Conservation (phyloP, 768 basidiomycete species). For the Steccherinum ochraceum region DNA sequence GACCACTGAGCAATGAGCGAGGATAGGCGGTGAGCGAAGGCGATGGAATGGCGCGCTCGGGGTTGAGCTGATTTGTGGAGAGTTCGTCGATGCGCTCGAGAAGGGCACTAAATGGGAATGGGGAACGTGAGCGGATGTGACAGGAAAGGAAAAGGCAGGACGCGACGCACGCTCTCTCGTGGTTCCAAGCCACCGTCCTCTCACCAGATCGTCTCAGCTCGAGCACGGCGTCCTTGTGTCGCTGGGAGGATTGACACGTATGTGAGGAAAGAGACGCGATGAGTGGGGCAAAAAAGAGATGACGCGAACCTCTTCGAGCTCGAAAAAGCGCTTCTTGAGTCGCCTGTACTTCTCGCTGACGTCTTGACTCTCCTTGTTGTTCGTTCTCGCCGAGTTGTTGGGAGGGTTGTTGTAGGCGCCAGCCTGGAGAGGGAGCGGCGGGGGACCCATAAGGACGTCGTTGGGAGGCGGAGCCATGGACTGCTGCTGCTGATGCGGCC, state of each 20-base stretch:
- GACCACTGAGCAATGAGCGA: slow-evolving; percentile 37
- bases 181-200: slow-evolving; percentile 53
- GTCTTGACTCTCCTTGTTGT: slow-evolving; percentile 35
- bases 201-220: slow-evolving; percentile 58
- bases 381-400: background rate
- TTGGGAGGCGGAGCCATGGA: slow-evolving; percentile 31
- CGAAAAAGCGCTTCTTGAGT: slow-evolving; percentile 59
- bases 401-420: slow-evolving; percentile 11
- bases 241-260: slow-evolving; percentile 26
- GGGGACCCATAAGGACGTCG: slow-evolving; percentile 49
- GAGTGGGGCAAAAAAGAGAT: background rate
- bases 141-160: slow-evolving; percentile 4
- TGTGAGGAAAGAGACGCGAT: slow-evolving; percentile 5
- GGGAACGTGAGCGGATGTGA: slow-evolving; percentile 7
- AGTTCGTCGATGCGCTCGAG: slow-evolving; percentile 59
- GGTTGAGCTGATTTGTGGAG: slow-evolving; percentile 33
- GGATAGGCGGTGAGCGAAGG: slow-evolving; percentile 43
- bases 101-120: slow-evolving; percentile 33
- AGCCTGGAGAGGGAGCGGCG: slow-evolving; percentile 33
- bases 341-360: slow-evolving; percentile 56
- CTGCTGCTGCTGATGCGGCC: slow-evolving; percentile 1
- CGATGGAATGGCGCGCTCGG: slow-evolving; percentile 18
- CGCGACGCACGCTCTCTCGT: slow-evolving; percentile 54
- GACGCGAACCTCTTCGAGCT: slow-evolving; percentile 56
- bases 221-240: slow-evolving; percentile 51